phyloP scores from a whole-genome alignment of 2,329 filamentous ascomycete genomes.

The Lizonia empirigonia region DNA sequence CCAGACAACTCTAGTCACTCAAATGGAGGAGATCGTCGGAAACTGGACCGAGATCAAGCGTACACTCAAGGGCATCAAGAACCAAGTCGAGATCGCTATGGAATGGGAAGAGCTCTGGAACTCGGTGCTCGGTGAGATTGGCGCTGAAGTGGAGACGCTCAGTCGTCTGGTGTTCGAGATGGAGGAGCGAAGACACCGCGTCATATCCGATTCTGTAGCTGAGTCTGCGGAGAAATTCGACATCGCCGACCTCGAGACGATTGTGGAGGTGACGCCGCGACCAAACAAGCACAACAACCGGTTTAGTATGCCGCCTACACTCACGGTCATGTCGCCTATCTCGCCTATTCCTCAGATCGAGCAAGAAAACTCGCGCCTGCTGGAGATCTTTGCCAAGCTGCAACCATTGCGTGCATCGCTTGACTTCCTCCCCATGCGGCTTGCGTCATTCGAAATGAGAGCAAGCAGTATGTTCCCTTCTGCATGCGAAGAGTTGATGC shows the following conservation, averaged over 20 bases:
- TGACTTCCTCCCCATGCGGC: constrained; percentile 93
- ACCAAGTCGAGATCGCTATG: constrained; percentile 95
- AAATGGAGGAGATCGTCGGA: constrained; percentile 85
- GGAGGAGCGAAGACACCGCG: constrained; percentile 91
- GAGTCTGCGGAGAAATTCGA: constrained; percentile 70
- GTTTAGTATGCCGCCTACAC: constrained; percentile 67
- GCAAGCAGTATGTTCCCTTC: constrained; percentile 83
- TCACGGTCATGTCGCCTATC: constrained; percentile 66
- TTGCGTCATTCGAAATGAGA: constrained; percentile 82
- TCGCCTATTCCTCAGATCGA: constrained; percentile 60
- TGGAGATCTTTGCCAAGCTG: constrained; percentile 93
- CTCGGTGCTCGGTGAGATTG: constrained; percentile 89
- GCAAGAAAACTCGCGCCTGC: constrained; percentile 84
- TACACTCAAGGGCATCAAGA: constrained; percentile 78
- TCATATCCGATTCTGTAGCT: constrained; percentile 63
- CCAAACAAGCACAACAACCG: constrained; percentile 65
- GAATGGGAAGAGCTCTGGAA: constrained; percentile 99
- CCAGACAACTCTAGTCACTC: constrained; percentile 74
- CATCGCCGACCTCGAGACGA: constrained; percentile 88
- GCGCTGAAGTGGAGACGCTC: constrained; percentile 82
- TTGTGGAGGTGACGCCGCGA: constrained; percentile 76
- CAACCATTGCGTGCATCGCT: constrained; percentile 90
- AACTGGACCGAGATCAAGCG: constrained; percentile 85
- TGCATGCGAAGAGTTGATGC: constrained; percentile 85
- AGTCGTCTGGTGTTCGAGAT: constrained; percentile 90